Evolutionary conservation across 495 filamentous ascomycete species (phyloP).

Genomic region (Lasiosphaeriaceae sp.): DNA sequence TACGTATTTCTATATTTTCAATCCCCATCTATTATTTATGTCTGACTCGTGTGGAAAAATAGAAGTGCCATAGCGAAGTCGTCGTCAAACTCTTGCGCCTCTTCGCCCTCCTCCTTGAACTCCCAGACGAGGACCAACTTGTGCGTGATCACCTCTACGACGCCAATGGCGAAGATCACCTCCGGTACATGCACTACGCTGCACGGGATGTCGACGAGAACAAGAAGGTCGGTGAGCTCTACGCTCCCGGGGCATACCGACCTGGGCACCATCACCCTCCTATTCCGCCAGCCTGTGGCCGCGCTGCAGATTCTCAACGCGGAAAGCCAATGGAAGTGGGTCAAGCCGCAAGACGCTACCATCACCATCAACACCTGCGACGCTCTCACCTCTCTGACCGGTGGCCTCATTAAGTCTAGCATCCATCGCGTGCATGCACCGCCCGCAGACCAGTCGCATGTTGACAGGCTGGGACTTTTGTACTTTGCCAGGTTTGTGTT

Average conservation of each 20-base stretch:
- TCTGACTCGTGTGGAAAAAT: too few relatives aligned
- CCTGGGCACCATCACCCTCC: conserved; percentile 51
- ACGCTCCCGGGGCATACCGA: conserved; percentile 48
- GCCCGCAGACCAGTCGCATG: conserved; percentile 46
- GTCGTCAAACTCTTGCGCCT: conserved; percentile 50
- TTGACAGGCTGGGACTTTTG: conserved; percentile 49
- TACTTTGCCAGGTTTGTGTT: conserved; percentile 32
- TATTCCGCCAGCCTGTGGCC: conserved; percentile 51
- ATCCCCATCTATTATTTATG: too few relatives aligned
- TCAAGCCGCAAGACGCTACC: conserved; percentile 46
- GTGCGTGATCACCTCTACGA: conserved; percentile 46
- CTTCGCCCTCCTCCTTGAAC: conserved; percentile 49
- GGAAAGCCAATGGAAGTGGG: conserved; percentile 46
- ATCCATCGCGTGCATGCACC: conserved; percentile 50
- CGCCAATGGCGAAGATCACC: conserved; percentile 44
- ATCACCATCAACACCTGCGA: conserved; percentile 53
- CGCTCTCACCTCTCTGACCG: conserved; percentile 44
- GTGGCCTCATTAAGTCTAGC: conserved; percentile 48
- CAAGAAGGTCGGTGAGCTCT: conserved; percentile 41
- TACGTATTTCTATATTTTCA: background rate
- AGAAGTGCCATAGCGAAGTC: conserved; percentile 48
- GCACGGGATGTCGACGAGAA: conserved; percentile 42
- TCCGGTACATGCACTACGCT: conserved; percentile 52
- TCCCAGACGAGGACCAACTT: conserved; percentile 43
- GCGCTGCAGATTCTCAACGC: conserved; percentile 46